Conservation (phyloP, 306 rosid species). For the Lupinus albus region DNA sequence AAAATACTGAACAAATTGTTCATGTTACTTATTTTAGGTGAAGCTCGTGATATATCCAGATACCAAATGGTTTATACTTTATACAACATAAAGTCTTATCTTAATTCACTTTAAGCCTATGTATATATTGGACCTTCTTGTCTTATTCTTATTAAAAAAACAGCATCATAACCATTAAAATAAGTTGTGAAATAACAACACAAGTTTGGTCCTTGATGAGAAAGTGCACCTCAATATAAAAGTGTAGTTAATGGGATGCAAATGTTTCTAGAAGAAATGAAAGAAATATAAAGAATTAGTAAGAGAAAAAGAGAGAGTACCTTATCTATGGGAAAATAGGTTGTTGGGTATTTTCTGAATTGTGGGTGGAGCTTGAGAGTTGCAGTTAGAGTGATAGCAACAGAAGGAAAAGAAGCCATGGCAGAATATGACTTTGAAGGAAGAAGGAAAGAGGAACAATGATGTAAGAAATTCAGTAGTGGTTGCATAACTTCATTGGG, state of each 20-base stretch:
- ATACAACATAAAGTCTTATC: too few species aligned
- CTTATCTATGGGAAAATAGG: slow-evolving; percentile 52
- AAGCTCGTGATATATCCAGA: too few species aligned
- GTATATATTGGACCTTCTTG: too few species aligned
- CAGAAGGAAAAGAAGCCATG: slow-evolving; percentile 69
- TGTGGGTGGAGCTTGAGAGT: slow-evolving; percentile 66
- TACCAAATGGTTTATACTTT: too few species aligned
- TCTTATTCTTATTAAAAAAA: too few species aligned
- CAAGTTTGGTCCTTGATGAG: not conserved
- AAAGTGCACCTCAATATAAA: not conserved
- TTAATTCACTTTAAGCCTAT: too few species aligned
- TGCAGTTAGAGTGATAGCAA: slow-evolving; percentile 53
- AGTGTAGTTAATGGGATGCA: not conserved
- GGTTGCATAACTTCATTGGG: too few species aligned
- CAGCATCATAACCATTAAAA: too few species aligned
- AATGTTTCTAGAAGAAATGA: not conserved
- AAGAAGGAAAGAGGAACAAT: not conserved
- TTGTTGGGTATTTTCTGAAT: slow-evolving; percentile 55
- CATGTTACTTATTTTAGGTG: too few species aligned
- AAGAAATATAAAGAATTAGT: not conserved
- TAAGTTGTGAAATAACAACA: too few species aligned
- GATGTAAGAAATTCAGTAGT: too few species aligned
- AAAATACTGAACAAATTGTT: too few species aligned
- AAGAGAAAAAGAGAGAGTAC: slow-evolving; percentile 37
- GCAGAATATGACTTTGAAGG: slow-evolving; percentile 25